Base-by-base conservation (phyloP, 345 rosid species). In the Citrus maxima region DNA sequence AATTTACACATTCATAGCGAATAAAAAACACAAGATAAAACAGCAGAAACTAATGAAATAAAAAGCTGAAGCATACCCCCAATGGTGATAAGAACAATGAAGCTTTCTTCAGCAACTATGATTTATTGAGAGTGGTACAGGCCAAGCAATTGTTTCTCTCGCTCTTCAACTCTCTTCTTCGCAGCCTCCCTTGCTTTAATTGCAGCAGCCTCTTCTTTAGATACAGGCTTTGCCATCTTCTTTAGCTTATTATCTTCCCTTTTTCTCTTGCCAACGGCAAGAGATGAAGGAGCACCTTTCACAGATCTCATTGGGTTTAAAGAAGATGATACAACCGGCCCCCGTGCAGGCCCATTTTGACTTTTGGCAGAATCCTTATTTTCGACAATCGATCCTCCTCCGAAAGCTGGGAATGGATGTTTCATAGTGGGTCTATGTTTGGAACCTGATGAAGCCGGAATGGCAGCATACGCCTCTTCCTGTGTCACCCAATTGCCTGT, bases 101-200 rank as follows among this genome's bases (percentile, higher is more conserved):
- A 58, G 63, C 46, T 55, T 56, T 70, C 72, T 78, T 77, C n/a
- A 56, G 78, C 67, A 61, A 64, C 37, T 73, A 49, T 40, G 60
- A 80, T 80, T 94, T 91, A 94, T 70, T 70, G 87, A 12, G 89
- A 76, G 67, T 90, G 87, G 86, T 95, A 93, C 80, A 93, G 92
- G 63, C 99, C 99, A 67, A 92, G 97, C 84, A 92, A 85, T 25
- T 93, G 71, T 84, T 93, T 93, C 84, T 95, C 98, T 79, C 99
- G 89, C 74, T 91, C 88, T 85, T 95, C 98, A 46, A 93, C 96
- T 80, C 97, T 91, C 90, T 89, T 95, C 82, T 86, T 91, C 32
- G 98, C 98, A 82, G 99, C 98, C 85, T 91, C 99, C 84, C 99
- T 90, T 2, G 96, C 97, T 84, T 86, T 95, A 58, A 92, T 87